Evolutionary conservation across 1,139 yeast species (phyloP).

Genomic region (Suzukiozyma palmioleophila): DNA sequence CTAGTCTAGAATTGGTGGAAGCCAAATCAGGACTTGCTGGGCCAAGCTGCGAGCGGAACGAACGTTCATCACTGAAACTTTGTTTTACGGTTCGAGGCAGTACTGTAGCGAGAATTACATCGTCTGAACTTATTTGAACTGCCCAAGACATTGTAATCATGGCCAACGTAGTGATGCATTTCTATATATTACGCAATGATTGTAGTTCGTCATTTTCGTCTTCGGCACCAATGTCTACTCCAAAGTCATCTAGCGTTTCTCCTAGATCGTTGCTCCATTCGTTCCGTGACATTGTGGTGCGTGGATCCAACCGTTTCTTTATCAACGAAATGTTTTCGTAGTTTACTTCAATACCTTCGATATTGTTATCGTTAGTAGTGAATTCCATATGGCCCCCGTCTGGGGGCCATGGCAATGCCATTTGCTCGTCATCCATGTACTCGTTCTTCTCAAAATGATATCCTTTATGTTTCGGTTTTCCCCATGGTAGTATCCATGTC

Average conservation of each 20-base stretch:
- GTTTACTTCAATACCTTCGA: slow-evolving; percentile 16
- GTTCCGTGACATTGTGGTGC: slow-evolving; percentile 27
- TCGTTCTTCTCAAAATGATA: slow-evolving; percentile 51
- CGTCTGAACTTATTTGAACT: too few relatives aligned
- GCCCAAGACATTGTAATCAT: too few relatives aligned
- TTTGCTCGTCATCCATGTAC: slow-evolving; percentile 50
- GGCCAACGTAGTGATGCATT: too few relatives aligned
- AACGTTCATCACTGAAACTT: too few relatives aligned
- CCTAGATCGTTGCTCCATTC: slow-evolving; percentile 81
- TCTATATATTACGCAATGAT: background rate
- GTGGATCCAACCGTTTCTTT: slow-evolving; percentile 26
- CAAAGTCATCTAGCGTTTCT: slow-evolving; percentile 76
- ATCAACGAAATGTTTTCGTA: slow-evolving; percentile 14
- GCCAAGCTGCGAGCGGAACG: too few relatives aligned
- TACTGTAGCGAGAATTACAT: too few relatives aligned
- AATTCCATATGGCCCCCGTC: slow-evolving; percentile 59
- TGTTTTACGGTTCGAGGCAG: too few relatives aligned
- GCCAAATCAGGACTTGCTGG: too few relatives aligned
- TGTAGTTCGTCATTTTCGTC: slow-evolving; percentile 18
- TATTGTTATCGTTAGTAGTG: slow-evolving; percentile 14
- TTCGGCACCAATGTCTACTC: slow-evolving; percentile 78
- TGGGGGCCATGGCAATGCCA: slow-evolving; percentile 83
- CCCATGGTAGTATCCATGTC: slow-evolving; percentile 71
- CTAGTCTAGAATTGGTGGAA: too few relatives aligned
- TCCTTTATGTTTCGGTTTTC: slow-evolving; percentile 45